A percentile compares a stretch with the other conserved stretches of the same genome.
Conservation (phyloP, 257 asterid species). For the Scutellaria galericulata region DNA sequence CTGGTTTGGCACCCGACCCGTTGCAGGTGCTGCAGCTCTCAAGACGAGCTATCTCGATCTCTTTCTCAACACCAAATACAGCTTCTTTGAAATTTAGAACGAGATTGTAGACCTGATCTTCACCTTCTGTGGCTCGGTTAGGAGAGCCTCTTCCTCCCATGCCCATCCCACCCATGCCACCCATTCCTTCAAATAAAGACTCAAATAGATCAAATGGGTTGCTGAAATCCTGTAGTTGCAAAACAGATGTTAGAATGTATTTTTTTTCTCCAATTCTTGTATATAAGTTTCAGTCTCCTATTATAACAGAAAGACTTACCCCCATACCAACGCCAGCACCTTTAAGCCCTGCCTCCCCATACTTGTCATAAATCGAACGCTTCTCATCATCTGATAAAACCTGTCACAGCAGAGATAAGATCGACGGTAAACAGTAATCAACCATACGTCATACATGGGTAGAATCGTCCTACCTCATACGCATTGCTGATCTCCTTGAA, state of each 20-base stretch:
- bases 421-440: background rate
- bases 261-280: background rate
- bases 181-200: slow-evolving; percentile 84
- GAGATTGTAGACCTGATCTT: slow-evolving; percentile 83
- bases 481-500: slow-evolving; percentile 98
- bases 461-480: slow-evolving; percentile 72
- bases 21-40: slow-evolving; percentile 89
- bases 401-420: slow-evolving; percentile 47
- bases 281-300: background rate
- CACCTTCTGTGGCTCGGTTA: slow-evolving; percentile 85
- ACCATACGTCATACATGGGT: slow-evolving; percentile 20
- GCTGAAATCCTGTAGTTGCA: slow-evolving; percentile 81
- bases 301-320: slow-evolving; percentile 62
- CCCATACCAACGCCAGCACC: slow-evolving; percentile 90
- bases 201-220: slow-evolving; percentile 94
- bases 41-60: slow-evolving; percentile 84
- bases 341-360: slow-evolving; percentile 99
- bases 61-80: slow-evolving; percentile 89
- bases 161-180: slow-evolving; percentile 93
- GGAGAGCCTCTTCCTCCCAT: slow-evolving; percentile 80
- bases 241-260: slow-evolving; percentile 33
- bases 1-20: slow-evolving; percentile 94
- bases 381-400: slow-evolving; percentile 94
- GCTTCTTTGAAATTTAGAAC: slow-evolving; percentile 91
- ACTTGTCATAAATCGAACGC: slow-evolving; percentile 89